phyloP scores from a whole-genome alignment of 1,284 basidiomycete genomes.

The Testicularia cyperi region DNA sequence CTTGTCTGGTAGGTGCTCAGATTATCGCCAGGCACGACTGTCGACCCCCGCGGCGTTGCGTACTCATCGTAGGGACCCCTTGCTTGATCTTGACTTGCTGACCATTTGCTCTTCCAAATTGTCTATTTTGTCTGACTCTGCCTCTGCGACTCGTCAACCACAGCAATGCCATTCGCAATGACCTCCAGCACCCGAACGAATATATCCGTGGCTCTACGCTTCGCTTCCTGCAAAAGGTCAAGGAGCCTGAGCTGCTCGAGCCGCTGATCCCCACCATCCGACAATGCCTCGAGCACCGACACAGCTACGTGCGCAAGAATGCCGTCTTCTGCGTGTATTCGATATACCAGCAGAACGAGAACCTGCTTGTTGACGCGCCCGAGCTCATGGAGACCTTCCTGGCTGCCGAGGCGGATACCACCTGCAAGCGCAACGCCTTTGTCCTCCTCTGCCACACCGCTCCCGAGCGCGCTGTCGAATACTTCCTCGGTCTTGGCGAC shows the following conservation, averaged over 20 bases:
- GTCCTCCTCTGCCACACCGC: conserved; percentile 87
- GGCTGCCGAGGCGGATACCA: conserved; percentile 82
- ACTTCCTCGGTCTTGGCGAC: conserved; percentile 82
- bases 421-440: conserved; percentile 96
- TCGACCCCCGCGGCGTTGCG: not conserved
- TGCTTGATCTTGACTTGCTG: not conserved
- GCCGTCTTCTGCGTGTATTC: conserved; percentile 94
- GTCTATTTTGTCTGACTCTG: no score
- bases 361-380: conserved; percentile 93
- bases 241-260: conserved; percentile 91
- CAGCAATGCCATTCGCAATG: conserved; percentile 95
- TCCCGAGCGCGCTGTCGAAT: conserved; percentile 87
- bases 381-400: conserved; percentile 97
- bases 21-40: not conserved
- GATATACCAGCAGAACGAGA: conserved; percentile 79
- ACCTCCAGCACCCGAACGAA: conserved; percentile 99
- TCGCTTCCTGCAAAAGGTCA: conserved; percentile 93
- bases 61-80: not conserved
- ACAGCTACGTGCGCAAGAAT: conserved; percentile 98
- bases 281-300: conserved; percentile 92
- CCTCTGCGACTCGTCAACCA: no score
- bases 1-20: conserved; percentile 79
- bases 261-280: conserved; percentile 92
- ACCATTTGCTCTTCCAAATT: no score
- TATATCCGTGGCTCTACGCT: conserved; percentile 97